phyloP scores from a whole-genome alignment of 2,329 filamentous ascomycete species.

The Furcasterigmium furcatum region DNA sequence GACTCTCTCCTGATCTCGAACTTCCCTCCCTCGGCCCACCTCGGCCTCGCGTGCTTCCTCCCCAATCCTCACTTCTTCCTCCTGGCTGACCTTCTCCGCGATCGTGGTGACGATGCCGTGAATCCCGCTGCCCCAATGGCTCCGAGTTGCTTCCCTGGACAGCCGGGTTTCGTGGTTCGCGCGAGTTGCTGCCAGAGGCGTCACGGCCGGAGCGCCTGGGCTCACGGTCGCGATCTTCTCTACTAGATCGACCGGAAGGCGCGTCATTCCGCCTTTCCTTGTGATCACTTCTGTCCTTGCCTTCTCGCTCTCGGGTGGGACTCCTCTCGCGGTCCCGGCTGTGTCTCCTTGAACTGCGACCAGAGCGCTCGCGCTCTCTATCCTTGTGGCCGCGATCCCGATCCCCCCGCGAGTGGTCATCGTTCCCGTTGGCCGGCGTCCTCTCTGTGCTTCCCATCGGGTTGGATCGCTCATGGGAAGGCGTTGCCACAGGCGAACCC shows the following conservation, averaged over 20 bases:
- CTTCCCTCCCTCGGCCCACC: conserved; percentile 26
- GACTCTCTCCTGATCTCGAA: conserved; percentile 20
- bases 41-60: conserved; percentile 13
- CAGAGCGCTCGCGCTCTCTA: conserved; percentile 29
- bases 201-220: conserved; percentile 17
- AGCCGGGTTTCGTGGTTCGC: conserved; percentile 5
- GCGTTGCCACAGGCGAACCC: conserved; percentile 46
- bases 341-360: conserved; percentile 31
- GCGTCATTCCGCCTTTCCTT: conserved; percentile 37
- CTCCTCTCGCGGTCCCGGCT: conserved; percentile 28
- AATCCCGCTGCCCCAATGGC: conserved; percentile 17
- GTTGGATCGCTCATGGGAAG: conserved; percentile 45
- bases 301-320: conserved; percentile 42
- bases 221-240: conserved; percentile 17
- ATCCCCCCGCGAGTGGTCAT: conserved; percentile 33
- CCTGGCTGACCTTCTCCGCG: conserved; percentile 16
- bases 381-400: conserved; percentile 29
- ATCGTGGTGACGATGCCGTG: conserved; percentile 16
- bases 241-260: conserved; percentile 16
- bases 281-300: conserved; percentile 41
- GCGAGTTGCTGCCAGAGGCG: conserved; percentile 2
- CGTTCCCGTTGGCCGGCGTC: conserved; percentile 25
- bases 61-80: conserved; percentile 17
- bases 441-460: conserved; percentile 31
- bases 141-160: background rate